phyloP scores from a whole-genome alignment of 768 basidiomycete genomes.

The Pisolithus orientalis region DNA sequence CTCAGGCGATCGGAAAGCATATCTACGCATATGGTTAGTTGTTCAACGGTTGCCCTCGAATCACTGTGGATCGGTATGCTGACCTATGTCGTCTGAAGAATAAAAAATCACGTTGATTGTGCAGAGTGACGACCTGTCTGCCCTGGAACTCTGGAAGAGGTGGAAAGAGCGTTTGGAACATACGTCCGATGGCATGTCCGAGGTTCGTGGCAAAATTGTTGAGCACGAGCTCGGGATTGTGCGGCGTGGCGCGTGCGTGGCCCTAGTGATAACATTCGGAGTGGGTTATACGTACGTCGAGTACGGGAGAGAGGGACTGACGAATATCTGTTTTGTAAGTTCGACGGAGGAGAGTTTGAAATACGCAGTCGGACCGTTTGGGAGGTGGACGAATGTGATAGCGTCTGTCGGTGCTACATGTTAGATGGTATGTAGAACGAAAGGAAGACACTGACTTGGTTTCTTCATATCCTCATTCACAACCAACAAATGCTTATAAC shows the following conservation, averaged over 20 bases:
- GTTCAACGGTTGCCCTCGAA: neutral
- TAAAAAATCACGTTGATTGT: constrained; percentile 96
- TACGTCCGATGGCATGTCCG: constrained; percentile 87
- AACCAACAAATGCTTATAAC: constrained; percentile 83
- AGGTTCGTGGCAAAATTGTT: constrained; percentile 93
- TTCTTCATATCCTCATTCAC: constrained; percentile 95
- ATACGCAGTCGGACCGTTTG: constrained; percentile 89
- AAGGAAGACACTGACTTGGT: constrained; percentile 59
- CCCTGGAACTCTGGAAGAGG: constrained; percentile 94
- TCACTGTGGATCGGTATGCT: constrained; percentile 13
- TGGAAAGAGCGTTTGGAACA: constrained; percentile 96
- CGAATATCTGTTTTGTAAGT: constrained; percentile 80
- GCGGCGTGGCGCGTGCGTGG: constrained; percentile 87
- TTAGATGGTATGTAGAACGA: neutral
- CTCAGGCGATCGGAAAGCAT: constrained; percentile 87
- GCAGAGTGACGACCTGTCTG: constrained; percentile 92
- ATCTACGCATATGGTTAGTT: constrained; percentile 39
- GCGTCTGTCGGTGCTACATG: constrained; percentile 54
- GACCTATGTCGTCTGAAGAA: constrained; percentile 96
- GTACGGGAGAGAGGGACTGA: constrained; percentile 29
- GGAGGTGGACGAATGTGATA: constrained; percentile 86
- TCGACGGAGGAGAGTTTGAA: constrained; percentile 91
- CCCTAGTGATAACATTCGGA: constrained; percentile 43
- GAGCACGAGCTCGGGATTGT: constrained; percentile 91
- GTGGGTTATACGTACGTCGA: neutral